Evolutionary conservation across 257 asterid genomes (phyloP).

Genomic region (Ophiorrhiza pumila): DNA sequence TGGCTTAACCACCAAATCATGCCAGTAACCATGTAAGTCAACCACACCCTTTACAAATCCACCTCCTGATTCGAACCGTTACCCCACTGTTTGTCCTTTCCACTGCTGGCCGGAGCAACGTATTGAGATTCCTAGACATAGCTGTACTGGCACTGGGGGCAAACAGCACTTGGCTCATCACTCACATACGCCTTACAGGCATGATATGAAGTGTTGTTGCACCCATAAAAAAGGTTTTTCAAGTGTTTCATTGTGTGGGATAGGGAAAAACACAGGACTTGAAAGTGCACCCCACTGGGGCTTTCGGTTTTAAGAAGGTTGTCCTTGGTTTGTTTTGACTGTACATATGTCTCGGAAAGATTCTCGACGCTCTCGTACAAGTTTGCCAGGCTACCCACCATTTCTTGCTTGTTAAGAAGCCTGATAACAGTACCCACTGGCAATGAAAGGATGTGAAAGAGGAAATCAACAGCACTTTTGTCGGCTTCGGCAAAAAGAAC

Average conservation of each 20-base stretch:
- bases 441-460: constrained; percentile 30
- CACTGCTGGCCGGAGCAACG: constrained; percentile 2
- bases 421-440: constrained; percentile 22
- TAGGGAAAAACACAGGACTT: constrained; percentile 18
- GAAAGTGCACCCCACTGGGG: not conserved
- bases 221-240: constrained; percentile 8
- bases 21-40: constrained; percentile 34
- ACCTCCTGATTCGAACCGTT: not conserved
- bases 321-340: constrained; percentile 18
- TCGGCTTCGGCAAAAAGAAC: constrained; percentile 44
- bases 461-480: constrained; percentile 38
- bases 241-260: not conserved
- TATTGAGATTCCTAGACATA: not conserved
- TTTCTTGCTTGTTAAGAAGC: constrained; percentile 21
- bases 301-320: constrained; percentile 22
- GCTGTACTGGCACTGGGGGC: not conserved
- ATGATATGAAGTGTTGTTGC: too few species aligned
- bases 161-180: constrained; percentile 19
- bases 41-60: constrained; percentile 42
- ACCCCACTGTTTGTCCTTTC: not conserved
- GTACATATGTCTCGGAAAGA: constrained; percentile 25
- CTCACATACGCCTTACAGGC: not conserved
- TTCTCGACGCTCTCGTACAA: constrained; percentile 28
- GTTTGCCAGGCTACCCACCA: constrained; percentile 31
- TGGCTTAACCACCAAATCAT: constrained; percentile 32